Evolutionary conservation across 2,329 filamentous ascomycete genomes (phyloP).

Genomic region (Exutisphaerella laricina): DNA sequence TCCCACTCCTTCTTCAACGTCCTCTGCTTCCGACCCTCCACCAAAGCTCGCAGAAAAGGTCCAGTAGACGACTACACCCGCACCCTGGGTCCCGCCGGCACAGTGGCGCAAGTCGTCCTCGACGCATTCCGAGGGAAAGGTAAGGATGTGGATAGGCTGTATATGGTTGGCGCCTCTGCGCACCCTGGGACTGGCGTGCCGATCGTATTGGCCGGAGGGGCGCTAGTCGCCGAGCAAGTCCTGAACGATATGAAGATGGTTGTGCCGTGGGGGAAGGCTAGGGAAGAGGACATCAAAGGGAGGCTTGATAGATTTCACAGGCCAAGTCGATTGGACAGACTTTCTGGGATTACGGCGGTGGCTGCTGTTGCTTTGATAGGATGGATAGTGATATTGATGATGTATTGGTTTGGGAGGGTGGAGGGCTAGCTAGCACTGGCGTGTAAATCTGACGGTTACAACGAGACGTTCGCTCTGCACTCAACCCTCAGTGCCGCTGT

Average conservation of each 20-base stretch:
- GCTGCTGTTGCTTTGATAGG: constrained; percentile 19
- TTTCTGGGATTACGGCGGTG: constrained; percentile 20
- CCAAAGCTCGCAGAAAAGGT: constrained; percentile 49
- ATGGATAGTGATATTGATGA: constrained; percentile 13
- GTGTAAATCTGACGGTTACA: too few relatives aligned
- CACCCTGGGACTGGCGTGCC: constrained; percentile 73
- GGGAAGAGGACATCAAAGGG: constrained; percentile 10
- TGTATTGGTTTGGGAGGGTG: constrained; percentile 3
- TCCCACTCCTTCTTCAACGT: constrained; percentile 71
- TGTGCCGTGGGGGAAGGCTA: constrained; percentile 37
- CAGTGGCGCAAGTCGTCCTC: constrained; percentile 22
- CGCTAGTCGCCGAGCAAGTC: constrained; percentile 54
- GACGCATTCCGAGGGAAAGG: constrained; percentile 22
- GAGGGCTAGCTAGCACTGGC: too few relatives aligned
- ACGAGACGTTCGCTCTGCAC: too few relatives aligned
- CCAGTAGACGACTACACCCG: constrained; percentile 31
- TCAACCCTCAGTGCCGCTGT: too few relatives aligned
- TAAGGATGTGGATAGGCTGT: constrained; percentile 47
- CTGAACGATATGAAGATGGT: constrained; percentile 36
- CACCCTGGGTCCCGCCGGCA: constrained; percentile 23
- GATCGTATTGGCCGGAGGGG: constrained; percentile 64
- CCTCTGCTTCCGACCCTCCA: constrained; percentile 59
- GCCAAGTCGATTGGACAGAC: constrained; percentile 25
- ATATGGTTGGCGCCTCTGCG: constrained; percentile 70
- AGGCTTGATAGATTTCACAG: constrained; percentile 28